These are phyloP conservation scores for Helianthus tuberosus DNA, from an alignment of 129 eudicot species.

Conservation along the genomic window DNA sequence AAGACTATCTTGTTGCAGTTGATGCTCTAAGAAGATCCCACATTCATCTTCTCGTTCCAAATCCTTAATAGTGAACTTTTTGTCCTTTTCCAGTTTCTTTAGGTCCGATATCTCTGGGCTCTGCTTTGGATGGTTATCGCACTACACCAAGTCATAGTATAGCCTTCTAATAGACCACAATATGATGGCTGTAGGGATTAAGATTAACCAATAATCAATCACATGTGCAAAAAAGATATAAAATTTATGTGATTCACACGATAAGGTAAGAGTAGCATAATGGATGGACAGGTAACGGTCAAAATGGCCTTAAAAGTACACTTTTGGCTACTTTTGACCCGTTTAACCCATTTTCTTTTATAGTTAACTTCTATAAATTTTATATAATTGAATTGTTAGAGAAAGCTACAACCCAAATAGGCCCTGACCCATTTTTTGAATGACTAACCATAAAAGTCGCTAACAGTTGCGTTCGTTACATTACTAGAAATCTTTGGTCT, in stretches of 20 bases:
- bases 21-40: conserved; percentile 92
- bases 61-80: conserved; percentile 41
- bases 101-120: conserved; percentile 36
- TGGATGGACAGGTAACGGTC: not conserved
- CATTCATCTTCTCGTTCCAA: conserved; percentile 93
- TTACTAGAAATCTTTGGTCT: too few relatives aligned
- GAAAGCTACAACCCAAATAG: conserved; percentile 12
- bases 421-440: not conserved
- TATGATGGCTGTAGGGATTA: conserved; percentile 57
- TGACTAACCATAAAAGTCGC: conserved; percentile 84
- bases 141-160: conserved; percentile 67
- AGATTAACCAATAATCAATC: not conserved
- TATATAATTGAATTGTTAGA: not conserved
- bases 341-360: not conserved
- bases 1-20: conserved; percentile 83
- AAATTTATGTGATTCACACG: not conserved
- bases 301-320: not conserved
- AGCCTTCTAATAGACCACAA: conserved; percentile 80
- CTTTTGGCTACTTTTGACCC: too few relatives aligned
- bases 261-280: not conserved
- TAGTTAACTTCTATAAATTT: not conserved
- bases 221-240: not conserved
- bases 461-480: conserved; percentile 73
- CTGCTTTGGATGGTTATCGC: conserved; percentile 22
- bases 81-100: conserved; percentile 40